A percentile compares a stretch with the other conserved stretches of the same genome.
Evolutionary conservation across 164 flowering plant species (phyloP).

Genomic region (Cinnamomum micranthum): DNA sequence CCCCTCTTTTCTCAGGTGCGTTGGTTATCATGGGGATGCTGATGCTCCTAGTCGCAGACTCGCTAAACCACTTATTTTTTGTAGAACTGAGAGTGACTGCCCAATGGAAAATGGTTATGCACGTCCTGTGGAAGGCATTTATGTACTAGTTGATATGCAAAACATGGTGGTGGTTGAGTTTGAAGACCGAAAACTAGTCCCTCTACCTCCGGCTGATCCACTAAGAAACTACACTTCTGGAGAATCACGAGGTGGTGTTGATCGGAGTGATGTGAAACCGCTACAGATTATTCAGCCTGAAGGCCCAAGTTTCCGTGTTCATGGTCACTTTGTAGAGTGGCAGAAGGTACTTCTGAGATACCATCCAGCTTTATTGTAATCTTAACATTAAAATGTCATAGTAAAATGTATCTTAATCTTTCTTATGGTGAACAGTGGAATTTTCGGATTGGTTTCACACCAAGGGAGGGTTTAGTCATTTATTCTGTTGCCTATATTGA

Average conservation of each 20-base stretch:
- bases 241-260: constrained; percentile 87
- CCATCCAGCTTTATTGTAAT: neutral
- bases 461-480: constrained; percentile 84
- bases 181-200: constrained; percentile 90
- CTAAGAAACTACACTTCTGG: constrained; percentile 83
- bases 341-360: constrained; percentile 54
- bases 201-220: constrained; percentile 92
- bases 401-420: neutral
- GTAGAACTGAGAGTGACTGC: constrained; percentile 93
- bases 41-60: constrained; percentile 87
- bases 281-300: constrained; percentile 84
- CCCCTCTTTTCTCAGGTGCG: constrained; percentile 56
- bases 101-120: constrained; percentile 98
- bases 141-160: constrained; percentile 85
- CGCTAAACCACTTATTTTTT: constrained; percentile 90
- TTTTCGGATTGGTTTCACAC: constrained; percentile 85
- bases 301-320: constrained; percentile 90
- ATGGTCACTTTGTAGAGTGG: constrained; percentile 80
- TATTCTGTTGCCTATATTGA: constrained; percentile 87
- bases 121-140: constrained; percentile 89
- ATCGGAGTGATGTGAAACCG: constrained; percentile 89
- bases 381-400: neutral
- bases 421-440: constrained; percentile 63
- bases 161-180: constrained; percentile 80
- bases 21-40: constrained; percentile 77